These are phyloP conservation scores for Agaricales sp. DNA, from an alignment of 1,284 basidiomycete genomes.

Conservation along the genomic window DNA sequence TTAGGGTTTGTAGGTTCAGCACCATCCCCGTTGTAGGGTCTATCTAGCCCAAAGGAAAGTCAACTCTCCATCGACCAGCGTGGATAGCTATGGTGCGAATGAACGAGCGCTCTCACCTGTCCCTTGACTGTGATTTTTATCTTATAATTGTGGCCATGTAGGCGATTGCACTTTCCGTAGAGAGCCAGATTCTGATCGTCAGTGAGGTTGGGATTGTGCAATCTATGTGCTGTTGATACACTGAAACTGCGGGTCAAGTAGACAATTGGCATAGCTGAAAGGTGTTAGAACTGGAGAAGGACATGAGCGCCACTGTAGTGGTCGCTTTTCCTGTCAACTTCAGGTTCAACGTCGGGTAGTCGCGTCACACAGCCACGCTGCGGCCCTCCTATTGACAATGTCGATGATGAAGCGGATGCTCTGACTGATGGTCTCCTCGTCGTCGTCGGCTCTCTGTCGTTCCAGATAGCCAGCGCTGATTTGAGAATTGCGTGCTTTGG, in stretches of 20 bases:
- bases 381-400: background rate
- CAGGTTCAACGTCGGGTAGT: background rate
- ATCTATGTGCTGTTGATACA: background rate
- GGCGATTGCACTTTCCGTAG: background rate
- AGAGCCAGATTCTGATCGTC: background rate
- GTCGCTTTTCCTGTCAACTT: background rate
- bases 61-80: background rate
- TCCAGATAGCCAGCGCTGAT: no score
- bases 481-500: no score
- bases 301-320: background rate
- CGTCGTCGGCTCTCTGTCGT: no score
- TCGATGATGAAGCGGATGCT: background rate
- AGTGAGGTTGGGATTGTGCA: background rate
- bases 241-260: background rate
- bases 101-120: background rate
- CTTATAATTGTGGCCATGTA: constrained; percentile 1
- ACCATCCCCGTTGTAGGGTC: background rate
- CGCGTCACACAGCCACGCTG: background rate
- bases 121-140: background rate
- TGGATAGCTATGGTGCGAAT: background rate
- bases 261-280: background rate
- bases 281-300: background rate
- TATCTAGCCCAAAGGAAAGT: background rate
- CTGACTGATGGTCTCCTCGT: no score
- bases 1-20: background rate